These are phyloP conservation scores for Rhizodiscina lignyota DNA, from an alignment of 495 filamentous ascomycete species.

Conservation along the genomic window DNA sequence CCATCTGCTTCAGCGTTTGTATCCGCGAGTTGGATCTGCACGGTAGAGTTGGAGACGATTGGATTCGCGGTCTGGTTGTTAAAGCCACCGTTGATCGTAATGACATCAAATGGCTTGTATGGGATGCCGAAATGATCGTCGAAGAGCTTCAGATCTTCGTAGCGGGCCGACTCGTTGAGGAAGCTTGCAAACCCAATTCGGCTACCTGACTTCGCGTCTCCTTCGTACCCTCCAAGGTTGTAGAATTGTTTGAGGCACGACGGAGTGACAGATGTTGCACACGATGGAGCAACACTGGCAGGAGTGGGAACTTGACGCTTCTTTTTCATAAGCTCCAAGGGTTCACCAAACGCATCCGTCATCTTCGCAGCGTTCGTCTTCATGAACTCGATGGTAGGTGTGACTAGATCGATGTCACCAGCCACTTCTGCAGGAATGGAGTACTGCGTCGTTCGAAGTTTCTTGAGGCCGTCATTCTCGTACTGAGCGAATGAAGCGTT, in stretches of 20 bases:
- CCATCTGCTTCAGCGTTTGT: no score
- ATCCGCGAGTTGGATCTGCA: not conserved
- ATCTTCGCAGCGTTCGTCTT: conserved; percentile 1
- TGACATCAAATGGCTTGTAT: not conserved
- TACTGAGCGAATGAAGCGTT: conserved; percentile 29
- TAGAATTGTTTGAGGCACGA: conserved; percentile 3
- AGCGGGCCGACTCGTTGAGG: not conserved
- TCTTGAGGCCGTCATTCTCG: conserved; percentile 20
- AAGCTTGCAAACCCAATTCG: not conserved
- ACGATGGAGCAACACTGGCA: not conserved
- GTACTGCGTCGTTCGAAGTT: conserved; percentile 9
- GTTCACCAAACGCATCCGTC: no score
- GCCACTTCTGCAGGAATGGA: not conserved
- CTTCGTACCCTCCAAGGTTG: conserved; percentile 3
- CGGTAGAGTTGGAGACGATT: not conserved
- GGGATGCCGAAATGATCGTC: not conserved
- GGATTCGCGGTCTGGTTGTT: conserved; percentile 1
- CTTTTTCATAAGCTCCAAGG: not conserved
- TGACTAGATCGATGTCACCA: not conserved
- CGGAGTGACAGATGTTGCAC: conserved; percentile 1
- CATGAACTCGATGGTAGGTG: conserved; percentile 1
- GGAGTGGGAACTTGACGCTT: conserved; percentile 1
- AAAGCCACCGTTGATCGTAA: not conserved
- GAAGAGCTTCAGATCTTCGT: not conserved
- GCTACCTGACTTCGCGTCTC: not conserved